These are phyloP conservation scores for Athelia sp. DNA, from an alignment of 1,284 basidiomycete species.

Conservation along the genomic window DNA sequence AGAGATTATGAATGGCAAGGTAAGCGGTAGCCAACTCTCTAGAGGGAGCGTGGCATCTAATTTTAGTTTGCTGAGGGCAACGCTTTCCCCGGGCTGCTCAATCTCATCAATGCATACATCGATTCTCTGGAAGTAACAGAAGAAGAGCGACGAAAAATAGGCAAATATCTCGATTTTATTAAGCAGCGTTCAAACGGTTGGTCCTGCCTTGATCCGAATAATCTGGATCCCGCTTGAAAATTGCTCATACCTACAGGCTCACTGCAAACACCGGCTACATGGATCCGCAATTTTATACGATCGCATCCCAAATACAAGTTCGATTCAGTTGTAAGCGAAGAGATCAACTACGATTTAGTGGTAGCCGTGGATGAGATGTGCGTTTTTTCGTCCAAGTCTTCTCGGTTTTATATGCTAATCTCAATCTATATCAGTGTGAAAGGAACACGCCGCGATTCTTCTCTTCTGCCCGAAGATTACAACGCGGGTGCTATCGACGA, in stretches of 20 bases:
- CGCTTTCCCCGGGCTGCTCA: slow-evolving; percentile 82
- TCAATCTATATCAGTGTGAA: slow-evolving; percentile 52
- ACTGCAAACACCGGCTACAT: slow-evolving; percentile 89
- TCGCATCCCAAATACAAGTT: slow-evolving; percentile 87
- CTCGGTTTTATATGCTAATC: neutral
- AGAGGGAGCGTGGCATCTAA: too few species aligned
- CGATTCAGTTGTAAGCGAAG: slow-evolving; percentile 86
- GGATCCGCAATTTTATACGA: slow-evolving; percentile 90
- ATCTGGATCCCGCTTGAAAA: too few species aligned
- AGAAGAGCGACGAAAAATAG: slow-evolving; percentile 60
- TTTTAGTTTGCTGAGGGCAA: slow-evolving; percentile 27
- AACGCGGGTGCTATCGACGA: slow-evolving; percentile 40
- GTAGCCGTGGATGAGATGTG: slow-evolving; percentile 90
- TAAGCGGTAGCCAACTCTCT: slow-evolving; percentile 19
- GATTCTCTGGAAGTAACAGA: slow-evolving; percentile 81
- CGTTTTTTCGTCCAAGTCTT: too few species aligned
- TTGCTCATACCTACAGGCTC: slow-evolving; percentile 45
- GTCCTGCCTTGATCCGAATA: slow-evolving; percentile 13
- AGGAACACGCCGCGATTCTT: slow-evolving; percentile 59
- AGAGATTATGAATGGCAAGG: slow-evolving; percentile 94
- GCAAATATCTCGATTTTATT: slow-evolving; percentile 78
- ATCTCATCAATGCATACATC: slow-evolving; percentile 85
- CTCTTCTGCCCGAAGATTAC: slow-evolving; percentile 59
- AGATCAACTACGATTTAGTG: slow-evolving; percentile 94
- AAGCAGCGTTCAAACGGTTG: slow-evolving; percentile 76